These are phyloP conservation scores for Plasmodium reichenowi DNA, from an alignment of 169 alveolate species.

Conservation along the genomic window DNA sequence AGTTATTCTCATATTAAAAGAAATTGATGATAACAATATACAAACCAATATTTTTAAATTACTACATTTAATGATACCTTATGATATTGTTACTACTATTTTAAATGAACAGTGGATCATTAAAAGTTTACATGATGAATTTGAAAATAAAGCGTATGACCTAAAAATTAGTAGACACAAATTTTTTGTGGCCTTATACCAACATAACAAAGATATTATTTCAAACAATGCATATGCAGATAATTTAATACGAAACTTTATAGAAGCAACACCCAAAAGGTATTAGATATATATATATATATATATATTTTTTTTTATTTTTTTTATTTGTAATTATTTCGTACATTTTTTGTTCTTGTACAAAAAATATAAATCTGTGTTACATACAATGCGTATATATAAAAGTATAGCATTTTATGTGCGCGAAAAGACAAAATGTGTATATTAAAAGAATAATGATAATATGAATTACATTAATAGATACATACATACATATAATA, in stretches of 20 bases:
- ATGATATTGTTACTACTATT: constrained; percentile 23
- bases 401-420: too few relatives aligned
- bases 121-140: constrained; percentile 11
- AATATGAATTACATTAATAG: too few relatives aligned
- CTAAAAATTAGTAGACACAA: constrained; percentile 46
- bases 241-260: constrained; percentile 32
- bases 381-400: too few relatives aligned
- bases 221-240: constrained; percentile 41
- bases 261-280: constrained; percentile 43
- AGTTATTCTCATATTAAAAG: constrained; percentile 43
- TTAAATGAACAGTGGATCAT: constrained; percentile 65
- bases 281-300: constrained; percentile 1
- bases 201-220: constrained; percentile 22
- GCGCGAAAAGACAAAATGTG: too few relatives aligned
- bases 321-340: not conserved
- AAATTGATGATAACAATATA: constrained; percentile 29
- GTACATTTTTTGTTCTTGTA: too few relatives aligned
- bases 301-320: not conserved
- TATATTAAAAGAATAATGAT: too few relatives aligned
- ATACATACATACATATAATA: too few relatives aligned
- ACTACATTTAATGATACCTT: constrained; percentile 18
- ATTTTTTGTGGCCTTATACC: constrained; percentile 42
- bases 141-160: constrained; percentile 46
- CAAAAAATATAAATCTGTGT: too few relatives aligned
- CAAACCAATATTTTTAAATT: constrained; percentile 37